A percentile compares a stretch with the other conserved stretches of the same genome.
Evolutionary conservation across 2,329 filamentous ascomycete genomes (phyloP).

Genomic region (Pseudopithomyces maydicus): DNA sequence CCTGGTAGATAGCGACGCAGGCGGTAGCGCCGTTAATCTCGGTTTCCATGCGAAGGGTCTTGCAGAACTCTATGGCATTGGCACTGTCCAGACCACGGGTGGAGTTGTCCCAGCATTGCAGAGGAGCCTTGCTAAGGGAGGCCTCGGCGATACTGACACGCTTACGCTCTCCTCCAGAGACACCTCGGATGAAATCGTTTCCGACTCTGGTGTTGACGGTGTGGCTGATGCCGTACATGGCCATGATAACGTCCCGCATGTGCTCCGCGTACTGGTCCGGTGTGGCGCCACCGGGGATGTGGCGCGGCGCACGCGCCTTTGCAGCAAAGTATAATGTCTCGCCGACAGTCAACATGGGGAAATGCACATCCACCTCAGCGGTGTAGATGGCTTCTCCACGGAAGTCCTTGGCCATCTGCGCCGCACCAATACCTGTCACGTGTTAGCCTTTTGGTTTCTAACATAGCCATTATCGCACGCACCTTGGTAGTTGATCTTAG

Average conservation of each 20-base stretch:
- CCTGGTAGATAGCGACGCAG: conserved; percentile 76
- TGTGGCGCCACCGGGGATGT: conserved; percentile 64
- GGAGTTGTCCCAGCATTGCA: conserved; percentile 80
- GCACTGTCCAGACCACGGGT: conserved; percentile 76
- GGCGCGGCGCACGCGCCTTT: conserved; percentile 67
- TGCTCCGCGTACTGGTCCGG: conserved; percentile 63
- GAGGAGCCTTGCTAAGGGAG: conserved; percentile 64
- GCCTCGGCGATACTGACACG: conserved; percentile 84
- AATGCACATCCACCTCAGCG: conserved; percentile 82
- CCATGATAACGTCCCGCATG: conserved; percentile 74
- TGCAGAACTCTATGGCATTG: conserved; percentile 77
- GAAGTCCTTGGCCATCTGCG: conserved; percentile 78
- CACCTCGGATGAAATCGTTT: conserved; percentile 76
- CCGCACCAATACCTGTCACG: conserved; percentile 62
- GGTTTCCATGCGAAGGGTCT: conserved; percentile 69
- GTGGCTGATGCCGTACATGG: conserved; percentile 75
- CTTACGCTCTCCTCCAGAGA: conserved; percentile 78
- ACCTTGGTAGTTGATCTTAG: conserved; percentile 84
- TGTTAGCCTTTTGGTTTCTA: conserved; percentile 8
- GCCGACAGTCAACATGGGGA: conserved; percentile 76
- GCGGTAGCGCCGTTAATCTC: conserved; percentile 70
- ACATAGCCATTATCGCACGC: neutral
- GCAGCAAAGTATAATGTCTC: conserved; percentile 82
- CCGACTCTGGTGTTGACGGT: conserved; percentile 75
- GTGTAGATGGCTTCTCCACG: conserved; percentile 88